Evolutionary conservation across 805 yeast species (phyloP).

Genomic region (Metschnikowia sp.): DNA sequence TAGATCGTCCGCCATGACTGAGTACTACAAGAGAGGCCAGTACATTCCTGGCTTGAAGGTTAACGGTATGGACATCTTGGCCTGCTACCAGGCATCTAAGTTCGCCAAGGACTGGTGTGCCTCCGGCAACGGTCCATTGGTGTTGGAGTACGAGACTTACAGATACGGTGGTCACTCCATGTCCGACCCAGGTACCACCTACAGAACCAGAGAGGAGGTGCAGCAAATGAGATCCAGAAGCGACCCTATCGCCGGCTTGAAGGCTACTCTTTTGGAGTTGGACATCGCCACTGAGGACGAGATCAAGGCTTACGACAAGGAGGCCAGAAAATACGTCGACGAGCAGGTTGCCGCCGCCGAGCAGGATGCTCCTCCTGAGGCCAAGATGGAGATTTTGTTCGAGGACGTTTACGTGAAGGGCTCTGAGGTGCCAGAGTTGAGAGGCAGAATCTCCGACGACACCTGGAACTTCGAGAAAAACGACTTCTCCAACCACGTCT

Average conservation of each 20-base stretch:
- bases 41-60: conserved; percentile 98
- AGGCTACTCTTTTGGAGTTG: conserved; percentile 77
- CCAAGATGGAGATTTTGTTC: conserved; percentile 88
- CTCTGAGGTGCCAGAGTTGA: conserved; percentile 82
- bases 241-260: conserved; percentile 96
- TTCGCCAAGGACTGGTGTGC: conserved; percentile 96
- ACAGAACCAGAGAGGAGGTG: conserved; percentile 99
- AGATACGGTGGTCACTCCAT: conserved; percentile 99
- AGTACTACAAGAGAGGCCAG: conserved; percentile 98
- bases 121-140: conserved; percentile 93
- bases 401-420: conserved; percentile 97
- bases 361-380: conserved; percentile 92
- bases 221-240: conserved; percentile 98
- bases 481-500: conserved; percentile 45
- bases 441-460: conserved; percentile 97
- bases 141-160: conserved; percentile 95
- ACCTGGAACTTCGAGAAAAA: conserved; percentile 75
- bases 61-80: conserved; percentile 97
- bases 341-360: conserved; percentile 94
- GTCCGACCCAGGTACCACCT: conserved; percentile 99
- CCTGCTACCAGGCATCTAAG: conserved; percentile 92
- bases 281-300: conserved; percentile 91
- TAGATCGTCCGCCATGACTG: conserved; percentile 94
- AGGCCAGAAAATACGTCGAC: conserved; percentile 92
- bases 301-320: conserved; percentile 91